These are phyloP conservation scores for Maudiozyma saulgeensis DNA, from an alignment of 805 yeast species.

Conservation along the genomic window DNA sequence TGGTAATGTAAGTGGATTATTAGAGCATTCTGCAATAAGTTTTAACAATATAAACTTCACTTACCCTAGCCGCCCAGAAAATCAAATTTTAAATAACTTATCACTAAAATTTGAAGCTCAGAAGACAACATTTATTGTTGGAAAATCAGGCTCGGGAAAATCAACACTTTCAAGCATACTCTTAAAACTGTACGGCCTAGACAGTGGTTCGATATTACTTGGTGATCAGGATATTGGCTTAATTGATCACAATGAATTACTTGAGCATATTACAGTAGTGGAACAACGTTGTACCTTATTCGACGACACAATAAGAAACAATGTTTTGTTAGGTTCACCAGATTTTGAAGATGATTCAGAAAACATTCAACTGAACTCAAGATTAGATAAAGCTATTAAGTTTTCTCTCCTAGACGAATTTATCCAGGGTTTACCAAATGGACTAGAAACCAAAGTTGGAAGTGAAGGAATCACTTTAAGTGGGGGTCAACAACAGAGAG, in stretches of 20 bases:
- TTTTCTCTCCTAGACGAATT: constrained; percentile 46
- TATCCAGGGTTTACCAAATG: constrained; percentile 40
- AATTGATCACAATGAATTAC: constrained; percentile 43
- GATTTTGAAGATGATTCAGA: constrained; percentile 15
- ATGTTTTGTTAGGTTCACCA: constrained; percentile 45
- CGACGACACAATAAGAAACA: constrained; percentile 50
- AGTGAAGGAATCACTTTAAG: constrained; percentile 45
- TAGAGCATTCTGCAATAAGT: constrained; percentile 25
- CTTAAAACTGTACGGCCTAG: constrained; percentile 44
- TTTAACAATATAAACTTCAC: constrained; percentile 51
- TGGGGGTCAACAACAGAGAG: constrained; percentile 86
- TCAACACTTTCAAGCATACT: constrained; percentile 67
- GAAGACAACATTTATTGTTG: constrained; percentile 56
- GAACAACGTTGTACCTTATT: constrained; percentile 66
- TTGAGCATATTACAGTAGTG: constrained; percentile 57
- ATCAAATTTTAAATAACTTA: constrained; percentile 39
- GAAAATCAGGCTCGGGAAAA: constrained; percentile 89
- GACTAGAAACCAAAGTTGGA: constrained; percentile 45
- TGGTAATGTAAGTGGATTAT: background rate
- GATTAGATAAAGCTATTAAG: constrained; percentile 37
- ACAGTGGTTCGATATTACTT: constrained; percentile 47
- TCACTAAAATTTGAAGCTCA: constrained; percentile 38
- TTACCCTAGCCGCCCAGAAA: constrained; percentile 49
- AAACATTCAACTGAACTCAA: constrained; percentile 10
- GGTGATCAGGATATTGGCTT: constrained; percentile 41